phyloP scores from a whole-genome alignment of 2,329 filamentous ascomycete species.

The Alternaria gaisen region DNA sequence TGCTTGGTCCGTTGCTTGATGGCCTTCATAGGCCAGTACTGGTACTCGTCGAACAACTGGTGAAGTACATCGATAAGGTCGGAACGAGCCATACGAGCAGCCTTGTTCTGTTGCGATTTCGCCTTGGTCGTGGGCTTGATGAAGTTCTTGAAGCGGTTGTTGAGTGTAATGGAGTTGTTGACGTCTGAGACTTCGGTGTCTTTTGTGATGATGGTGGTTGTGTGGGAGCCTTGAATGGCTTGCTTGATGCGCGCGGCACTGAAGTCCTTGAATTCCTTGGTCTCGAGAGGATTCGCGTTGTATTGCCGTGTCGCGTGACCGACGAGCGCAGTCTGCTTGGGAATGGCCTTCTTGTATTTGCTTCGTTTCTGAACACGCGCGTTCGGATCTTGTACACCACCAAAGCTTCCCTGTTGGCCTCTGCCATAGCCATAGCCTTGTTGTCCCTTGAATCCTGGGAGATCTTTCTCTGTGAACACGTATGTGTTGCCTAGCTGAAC shows the following conservation, averaged over 20 bases:
- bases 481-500: conserved; percentile 81
- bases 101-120: conserved; percentile 69
- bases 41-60: conserved; percentile 81
- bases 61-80: conserved; percentile 88
- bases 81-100: conserved; percentile 87
- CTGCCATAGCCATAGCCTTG: conserved; percentile 32
- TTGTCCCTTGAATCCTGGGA: conserved; percentile 72
- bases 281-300: conserved; percentile 58
- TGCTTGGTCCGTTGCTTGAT: conserved; percentile 81
- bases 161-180: conserved; percentile 37
- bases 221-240: conserved; percentile 54
- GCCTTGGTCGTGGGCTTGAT: conserved; percentile 33
- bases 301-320: conserved; percentile 68
- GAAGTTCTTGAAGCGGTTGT: conserved; percentile 47
- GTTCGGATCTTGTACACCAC: conserved; percentile 43
- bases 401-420: conserved; percentile 30
- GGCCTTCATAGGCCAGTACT: conserved; percentile 93
- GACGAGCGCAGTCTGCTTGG: conserved; percentile 62
- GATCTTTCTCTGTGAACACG: conserved; percentile 91
- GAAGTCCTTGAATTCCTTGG: conserved; percentile 55
- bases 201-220: conserved; percentile 41
- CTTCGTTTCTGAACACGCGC: conserved; percentile 46
- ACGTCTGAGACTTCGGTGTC: conserved; percentile 35
- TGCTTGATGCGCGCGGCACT: conserved; percentile 54
- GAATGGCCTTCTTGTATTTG: conserved; percentile 49